Base-by-base conservation (phyloP, 2,329 filamentous ascomycete genomes). In the Escovopsis sp. region DNA sequence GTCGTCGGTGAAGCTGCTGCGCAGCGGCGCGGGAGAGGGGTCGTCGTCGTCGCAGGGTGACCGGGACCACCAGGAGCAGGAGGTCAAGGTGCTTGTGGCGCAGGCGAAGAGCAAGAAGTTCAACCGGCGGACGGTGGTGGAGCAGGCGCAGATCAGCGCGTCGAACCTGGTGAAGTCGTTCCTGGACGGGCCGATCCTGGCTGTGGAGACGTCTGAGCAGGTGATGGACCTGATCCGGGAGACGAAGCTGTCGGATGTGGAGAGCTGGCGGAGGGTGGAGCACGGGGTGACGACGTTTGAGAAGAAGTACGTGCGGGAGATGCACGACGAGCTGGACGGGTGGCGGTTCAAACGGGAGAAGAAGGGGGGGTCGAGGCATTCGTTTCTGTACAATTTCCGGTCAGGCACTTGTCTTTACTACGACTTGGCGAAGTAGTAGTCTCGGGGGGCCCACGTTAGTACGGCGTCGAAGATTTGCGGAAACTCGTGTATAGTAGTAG, bases 351-450 rank as follows among this genome's bases (percentile, higher is more conserved):
- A 58, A 68, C 79, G 67, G 63, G 71, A 66, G 65, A 63, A 50
- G 46, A 66, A 67, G 48, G 58, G 68, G 4, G 73, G 69, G 8
- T 71, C 73, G 23, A 72, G 75, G 38, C 84, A 88, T 57, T 83
- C 85, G 10, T 94, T 94, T 62, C 74, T 95, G 41, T 94, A 94
- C 63, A 94, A 94, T 54, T 94, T 93, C 53, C 71, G 87, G 46
- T 93, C 85, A 9, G 84, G 82, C 0, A 80, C 73, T 45, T 88
- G 85, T 58, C 72, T 94, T 40, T 85, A 89, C 57, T 94, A 94
- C 60, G 87, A 94, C 61, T 62, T 95, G 36, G 67, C 65, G 28
- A 61, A 58, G n/a, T 70, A 53, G 48, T 28, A n/a, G 23, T 12
- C 12, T 11, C 23, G 39, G 28, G 11, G 28, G 28, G 28, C 1